Percentiles rank a stretch among this genome's conserved stretches.
These are phyloP conservation scores for Trichoderma sp. DNA, from an alignment of 2,329 filamentous ascomycete genomes.

Conservation along the genomic window DNA sequence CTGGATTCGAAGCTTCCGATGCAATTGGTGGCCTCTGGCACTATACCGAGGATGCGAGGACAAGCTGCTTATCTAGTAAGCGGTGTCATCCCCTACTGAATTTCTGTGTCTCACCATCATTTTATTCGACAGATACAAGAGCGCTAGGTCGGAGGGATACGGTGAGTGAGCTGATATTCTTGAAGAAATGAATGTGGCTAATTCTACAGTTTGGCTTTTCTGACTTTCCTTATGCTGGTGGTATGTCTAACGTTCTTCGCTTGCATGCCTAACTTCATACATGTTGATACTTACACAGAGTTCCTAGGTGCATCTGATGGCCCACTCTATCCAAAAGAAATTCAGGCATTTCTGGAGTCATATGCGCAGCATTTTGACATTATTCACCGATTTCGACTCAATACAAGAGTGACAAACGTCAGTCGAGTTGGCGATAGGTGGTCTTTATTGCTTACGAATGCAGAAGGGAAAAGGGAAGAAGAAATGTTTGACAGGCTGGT, in stretches of 20 bases:
- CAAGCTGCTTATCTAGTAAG: slow-evolving; percentile 35
- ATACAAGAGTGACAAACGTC: background rate
- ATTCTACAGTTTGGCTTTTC: background rate
- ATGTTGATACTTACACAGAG: background rate
- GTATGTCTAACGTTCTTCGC: background rate
- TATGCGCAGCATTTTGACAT: background rate
- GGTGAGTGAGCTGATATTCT: background rate
- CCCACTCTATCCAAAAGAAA: background rate
- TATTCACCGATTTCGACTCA: background rate
- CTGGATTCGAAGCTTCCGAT: slow-evolving; percentile 42
- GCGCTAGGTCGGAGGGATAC: background rate
- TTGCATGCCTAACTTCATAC: background rate
- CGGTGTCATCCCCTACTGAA: slow-evolving; percentile 4
- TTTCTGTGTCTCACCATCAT: background rate
- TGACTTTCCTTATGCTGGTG: background rate
- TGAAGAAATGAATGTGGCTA: background rate
- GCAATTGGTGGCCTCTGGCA: slow-evolving; percentile 45
- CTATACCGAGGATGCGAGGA: slow-evolving; percentile 36
- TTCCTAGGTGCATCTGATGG: background rate
- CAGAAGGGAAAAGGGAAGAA: background rate
- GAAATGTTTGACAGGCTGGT: background rate
- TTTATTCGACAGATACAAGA: background rate
- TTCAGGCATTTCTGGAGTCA: background rate
- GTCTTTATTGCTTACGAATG: background rate
- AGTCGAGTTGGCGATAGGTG: background rate